phyloP scores from a whole-genome alignment of 805 yeast species.

The Kazachstania viticola region DNA sequence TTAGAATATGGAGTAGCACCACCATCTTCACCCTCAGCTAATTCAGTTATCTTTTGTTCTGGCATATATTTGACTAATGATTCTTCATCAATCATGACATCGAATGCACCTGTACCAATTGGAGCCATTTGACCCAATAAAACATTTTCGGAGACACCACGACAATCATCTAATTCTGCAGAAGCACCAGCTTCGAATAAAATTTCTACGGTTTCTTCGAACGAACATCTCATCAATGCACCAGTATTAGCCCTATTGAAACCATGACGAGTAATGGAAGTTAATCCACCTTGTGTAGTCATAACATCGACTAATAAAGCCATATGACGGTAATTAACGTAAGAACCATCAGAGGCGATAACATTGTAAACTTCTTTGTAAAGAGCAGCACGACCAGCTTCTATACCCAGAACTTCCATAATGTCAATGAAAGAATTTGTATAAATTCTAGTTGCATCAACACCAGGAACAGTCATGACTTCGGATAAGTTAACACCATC shows the following conservation, averaged over 20 bases:
- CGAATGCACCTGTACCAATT: slow-evolving; percentile 96
- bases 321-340: slow-evolving; percentile 97
- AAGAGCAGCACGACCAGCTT: slow-evolving; percentile 91
- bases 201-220: slow-evolving; percentile 98
- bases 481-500: slow-evolving; percentile 96
- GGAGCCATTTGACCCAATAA: slow-evolving; percentile 98
- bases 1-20: slow-evolving; percentile 86
- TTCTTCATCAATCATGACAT: slow-evolving; percentile 86
- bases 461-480: slow-evolving; percentile 91
- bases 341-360: slow-evolving; percentile 98
- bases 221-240: slow-evolving; percentile 97
- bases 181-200: slow-evolving; percentile 95
- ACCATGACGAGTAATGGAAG: slow-evolving; percentile 99
- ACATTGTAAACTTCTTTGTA: slow-evolving; percentile 93
- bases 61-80: slow-evolving; percentile 48
- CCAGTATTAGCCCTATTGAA: slow-evolving; percentile 98
- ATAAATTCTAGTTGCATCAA: slow-evolving; percentile 80
- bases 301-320: slow-evolving; percentile 94
- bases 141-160: slow-evolving; percentile 96
- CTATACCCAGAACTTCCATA: slow-evolving; percentile 91
- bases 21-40: slow-evolving; percentile 49
- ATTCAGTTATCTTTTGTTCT: slow-evolving; percentile 29
- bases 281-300: slow-evolving; percentile 96
- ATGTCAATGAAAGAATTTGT: slow-evolving; percentile 96
- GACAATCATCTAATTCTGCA: slow-evolving; percentile 95